These are phyloP conservation scores for Coprinopsis cinerea DNA, from an alignment of 768 basidiomycete species.

Conservation along the genomic window DNA sequence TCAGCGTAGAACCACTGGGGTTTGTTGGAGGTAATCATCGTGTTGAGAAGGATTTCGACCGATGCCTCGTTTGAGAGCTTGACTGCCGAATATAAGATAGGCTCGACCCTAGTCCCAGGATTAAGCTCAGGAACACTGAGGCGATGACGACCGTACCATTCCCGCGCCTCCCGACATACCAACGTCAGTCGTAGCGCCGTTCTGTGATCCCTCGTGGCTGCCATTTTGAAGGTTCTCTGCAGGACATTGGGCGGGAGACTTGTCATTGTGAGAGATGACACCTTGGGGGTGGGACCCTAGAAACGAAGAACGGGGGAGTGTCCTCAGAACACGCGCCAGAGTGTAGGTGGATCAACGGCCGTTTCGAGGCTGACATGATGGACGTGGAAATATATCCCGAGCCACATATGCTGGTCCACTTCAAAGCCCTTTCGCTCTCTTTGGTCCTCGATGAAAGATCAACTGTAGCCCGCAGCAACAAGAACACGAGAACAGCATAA, in stretches of 20 bases:
- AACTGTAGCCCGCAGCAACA: too few relatives aligned
- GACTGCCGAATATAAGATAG: constrained; percentile 7
- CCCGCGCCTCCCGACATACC: constrained; percentile 1
- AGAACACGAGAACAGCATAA: too few relatives aligned
- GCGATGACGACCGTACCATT: not conserved
- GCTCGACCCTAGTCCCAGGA: constrained; percentile 4
- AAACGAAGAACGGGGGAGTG: not conserved
- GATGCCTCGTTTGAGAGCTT: constrained; percentile 3
- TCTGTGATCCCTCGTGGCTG: not conserved
- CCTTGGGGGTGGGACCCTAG: constrained; percentile 1
- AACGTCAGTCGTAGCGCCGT: constrained; percentile 2
- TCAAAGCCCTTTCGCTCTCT: not conserved
- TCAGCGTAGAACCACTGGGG: constrained; percentile 5
- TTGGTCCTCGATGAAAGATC: not conserved
- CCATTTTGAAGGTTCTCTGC: not conserved
- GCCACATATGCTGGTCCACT: not conserved
- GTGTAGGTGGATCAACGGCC: not conserved
- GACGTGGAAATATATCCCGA: constrained; percentile 1
- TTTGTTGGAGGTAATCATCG: not conserved
- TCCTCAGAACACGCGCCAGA: not conserved
- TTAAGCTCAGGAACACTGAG: not conserved
- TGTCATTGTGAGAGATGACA: not conserved
- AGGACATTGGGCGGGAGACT: not conserved
- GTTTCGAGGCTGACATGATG: not conserved
- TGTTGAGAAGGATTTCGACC: not conserved